Evolutionary conservation across 352 stramenopile species (phyloP).

Genomic region (Globisporangium heterothallicum): DNA sequence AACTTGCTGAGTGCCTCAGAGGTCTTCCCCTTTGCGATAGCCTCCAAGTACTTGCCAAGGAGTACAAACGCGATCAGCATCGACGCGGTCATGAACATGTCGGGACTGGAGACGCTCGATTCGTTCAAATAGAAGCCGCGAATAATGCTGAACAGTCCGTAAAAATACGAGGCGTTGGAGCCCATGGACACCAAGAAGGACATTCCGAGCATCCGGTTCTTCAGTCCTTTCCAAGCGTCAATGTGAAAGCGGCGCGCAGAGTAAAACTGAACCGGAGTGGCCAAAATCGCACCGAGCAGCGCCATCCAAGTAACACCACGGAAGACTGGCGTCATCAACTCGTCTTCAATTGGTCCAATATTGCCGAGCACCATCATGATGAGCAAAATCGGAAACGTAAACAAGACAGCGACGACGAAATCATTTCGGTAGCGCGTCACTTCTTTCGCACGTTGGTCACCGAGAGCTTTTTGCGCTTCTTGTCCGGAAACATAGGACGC

Average conservation of each 20-base stretch:
- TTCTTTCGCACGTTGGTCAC: slow-evolving; percentile 75
- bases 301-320: slow-evolving; percentile 72
- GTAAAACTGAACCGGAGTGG: slow-evolving; percentile 95
- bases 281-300: slow-evolving; percentile 71
- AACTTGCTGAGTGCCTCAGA: slow-evolving; percentile 94
- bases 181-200: slow-evolving; percentile 96
- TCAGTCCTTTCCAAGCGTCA: slow-evolving; percentile 89
- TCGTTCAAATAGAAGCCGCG: slow-evolving; percentile 63
- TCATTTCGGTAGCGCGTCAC: slow-evolving; percentile 75
- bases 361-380: slow-evolving; percentile 90
- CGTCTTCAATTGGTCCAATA: slow-evolving; percentile 46
- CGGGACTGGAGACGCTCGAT: slow-evolving; percentile 52
- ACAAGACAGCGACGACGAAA: slow-evolving; percentile 85
- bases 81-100: slow-evolving; percentile 98
- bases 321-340: slow-evolving; percentile 46
- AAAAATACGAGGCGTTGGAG: slow-evolving; percentile 95
- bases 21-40: slow-evolving; percentile 91
- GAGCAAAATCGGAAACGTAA: slow-evolving; percentile 92
- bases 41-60: slow-evolving; percentile 96
- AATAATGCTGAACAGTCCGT: slow-evolving; percentile 89
- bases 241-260: slow-evolving; percentile 92
- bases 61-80: slow-evolving; percentile 98
- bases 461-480: slow-evolving; percentile 75
- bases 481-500: slow-evolving; percentile 59
- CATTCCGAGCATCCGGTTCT: slow-evolving; percentile 92